phyloP scores from a whole-genome alignment of 768 basidiomycete species.

The Heimioporus sp. region DNA sequence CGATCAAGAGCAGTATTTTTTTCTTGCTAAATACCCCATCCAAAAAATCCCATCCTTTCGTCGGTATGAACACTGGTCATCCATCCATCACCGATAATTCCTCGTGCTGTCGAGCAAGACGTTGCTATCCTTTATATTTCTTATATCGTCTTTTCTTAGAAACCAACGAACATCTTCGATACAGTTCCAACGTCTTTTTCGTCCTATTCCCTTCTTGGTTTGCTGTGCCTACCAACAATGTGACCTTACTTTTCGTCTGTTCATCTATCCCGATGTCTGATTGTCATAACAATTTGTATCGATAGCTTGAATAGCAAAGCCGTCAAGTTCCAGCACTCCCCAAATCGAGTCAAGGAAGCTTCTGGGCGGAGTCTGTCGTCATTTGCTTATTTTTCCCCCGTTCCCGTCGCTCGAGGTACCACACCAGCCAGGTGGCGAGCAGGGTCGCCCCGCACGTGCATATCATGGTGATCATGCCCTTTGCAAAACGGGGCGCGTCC shows the following conservation, averaged over 20 bases:
- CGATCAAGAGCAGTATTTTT: neutral
- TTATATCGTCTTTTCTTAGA: neutral
- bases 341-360: neutral
- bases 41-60: conserved; percentile 6
- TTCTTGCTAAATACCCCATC: no score
- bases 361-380: no score
- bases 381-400: conserved; percentile 2
- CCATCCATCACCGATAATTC: conserved; percentile 7
- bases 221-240: conserved; percentile 18
- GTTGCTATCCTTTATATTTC: neutral
- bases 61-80: conserved; percentile 7
- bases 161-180: neutral
- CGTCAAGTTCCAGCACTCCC: neutral
- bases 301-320: conserved; percentile 4
- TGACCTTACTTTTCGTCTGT: conserved; percentile 1
- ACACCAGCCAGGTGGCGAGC: conserved; percentile 52
- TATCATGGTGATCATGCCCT: conserved; percentile 70
- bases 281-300: conserved; percentile 11
- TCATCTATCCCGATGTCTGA: neutral
- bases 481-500: conserved; percentile 64
- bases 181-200: neutral
- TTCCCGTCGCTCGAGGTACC: conserved; percentile 48
- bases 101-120: conserved; percentile 15
- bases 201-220: conserved; percentile 1
- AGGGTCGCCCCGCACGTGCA: conserved; percentile 56